Conservation (phyloP, 164 flowering plant genomes). For the Houttuynia cordata region DNA sequence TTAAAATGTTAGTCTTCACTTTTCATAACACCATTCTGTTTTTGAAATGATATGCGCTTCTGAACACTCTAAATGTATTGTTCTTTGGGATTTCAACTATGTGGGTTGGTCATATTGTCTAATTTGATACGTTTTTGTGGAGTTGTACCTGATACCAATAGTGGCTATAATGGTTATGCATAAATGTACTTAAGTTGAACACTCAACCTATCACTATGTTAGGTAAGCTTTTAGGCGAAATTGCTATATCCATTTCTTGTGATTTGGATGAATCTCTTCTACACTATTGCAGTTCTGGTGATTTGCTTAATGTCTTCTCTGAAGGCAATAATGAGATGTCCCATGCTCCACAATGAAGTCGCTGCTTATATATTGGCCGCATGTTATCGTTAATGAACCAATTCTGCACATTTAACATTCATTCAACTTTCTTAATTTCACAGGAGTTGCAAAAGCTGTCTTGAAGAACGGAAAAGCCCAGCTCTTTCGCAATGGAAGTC, state of each 20-base stretch:
- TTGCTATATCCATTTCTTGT: not conserved
- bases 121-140: not conserved
- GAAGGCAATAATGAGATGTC: too few relatives aligned
- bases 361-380: too few relatives aligned
- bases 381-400: too few relatives aligned
- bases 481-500: conserved; percentile 82
- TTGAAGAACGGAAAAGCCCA: conserved; percentile 89
- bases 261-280: too few relatives aligned
- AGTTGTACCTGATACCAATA: not conserved
- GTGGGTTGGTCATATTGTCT: not conserved
- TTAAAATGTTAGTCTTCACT: too few relatives aligned
- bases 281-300: too few relatives aligned
- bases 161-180: too few relatives aligned
- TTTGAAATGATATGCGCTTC: not conserved
- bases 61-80: not conserved
- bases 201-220: too few relatives aligned
- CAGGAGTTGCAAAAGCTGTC: conserved; percentile 84
- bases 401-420: too few relatives aligned
- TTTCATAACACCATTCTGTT: conserved; percentile 2
- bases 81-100: not conserved
- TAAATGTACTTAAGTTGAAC: too few relatives aligned
- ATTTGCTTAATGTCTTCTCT: too few relatives aligned
- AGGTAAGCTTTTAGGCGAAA: not conserved
- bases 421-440: not conserved
- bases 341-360: too few relatives aligned